phyloP scores from a whole-genome alignment of 1,139 yeast genomes.

The Sugiyamaella japonica region DNA sequence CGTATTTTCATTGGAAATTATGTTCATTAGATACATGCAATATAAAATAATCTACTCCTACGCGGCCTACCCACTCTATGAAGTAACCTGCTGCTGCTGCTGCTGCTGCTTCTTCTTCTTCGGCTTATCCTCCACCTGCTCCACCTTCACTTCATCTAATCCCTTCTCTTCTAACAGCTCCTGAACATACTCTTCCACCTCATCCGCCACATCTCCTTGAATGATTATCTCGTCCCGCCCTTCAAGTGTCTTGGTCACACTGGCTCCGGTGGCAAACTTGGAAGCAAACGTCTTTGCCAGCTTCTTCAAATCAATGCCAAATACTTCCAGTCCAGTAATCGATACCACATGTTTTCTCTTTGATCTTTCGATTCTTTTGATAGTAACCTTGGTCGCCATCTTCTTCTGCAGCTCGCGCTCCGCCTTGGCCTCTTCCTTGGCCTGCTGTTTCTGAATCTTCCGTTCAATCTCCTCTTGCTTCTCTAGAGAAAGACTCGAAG shows the following conservation, averaged over 20 bases:
- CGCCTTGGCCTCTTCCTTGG: slow-evolving; percentile 84
- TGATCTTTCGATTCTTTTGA: slow-evolving; percentile 88
- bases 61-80: no score
- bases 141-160: slow-evolving; percentile 79
- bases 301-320: slow-evolving; percentile 84
- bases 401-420: slow-evolving; percentile 82
- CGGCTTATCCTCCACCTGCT: slow-evolving; percentile 78
- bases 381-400: slow-evolving; percentile 72
- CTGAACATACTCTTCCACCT: slow-evolving; percentile 75
- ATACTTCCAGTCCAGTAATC: slow-evolving; percentile 83
- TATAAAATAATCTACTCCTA: no score
- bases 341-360: slow-evolving; percentile 87
- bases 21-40: slow-evolving; percentile 11
- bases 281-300: slow-evolving; percentile 90
- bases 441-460: slow-evolving; percentile 81
- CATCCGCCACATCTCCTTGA: slow-evolving; percentile 96
- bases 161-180: slow-evolving; percentile 79
- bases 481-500: slow-evolving; percentile 63
- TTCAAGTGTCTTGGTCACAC: slow-evolving; percentile 89
- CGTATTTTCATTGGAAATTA: no score
- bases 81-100: not conserved
- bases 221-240: slow-evolving; percentile 89
- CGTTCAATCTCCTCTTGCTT: slow-evolving; percentile 80
- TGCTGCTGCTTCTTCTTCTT: slow-evolving; percentile 54
- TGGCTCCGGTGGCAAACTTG: slow-evolving; percentile 95